Percentiles rank a stretch among this genome's conserved stretches.
These are phyloP conservation scores for Pseudocohnilembus persalinus DNA, from an alignment of 169 alveolate genomes.

Conservation along the genomic window DNA sequence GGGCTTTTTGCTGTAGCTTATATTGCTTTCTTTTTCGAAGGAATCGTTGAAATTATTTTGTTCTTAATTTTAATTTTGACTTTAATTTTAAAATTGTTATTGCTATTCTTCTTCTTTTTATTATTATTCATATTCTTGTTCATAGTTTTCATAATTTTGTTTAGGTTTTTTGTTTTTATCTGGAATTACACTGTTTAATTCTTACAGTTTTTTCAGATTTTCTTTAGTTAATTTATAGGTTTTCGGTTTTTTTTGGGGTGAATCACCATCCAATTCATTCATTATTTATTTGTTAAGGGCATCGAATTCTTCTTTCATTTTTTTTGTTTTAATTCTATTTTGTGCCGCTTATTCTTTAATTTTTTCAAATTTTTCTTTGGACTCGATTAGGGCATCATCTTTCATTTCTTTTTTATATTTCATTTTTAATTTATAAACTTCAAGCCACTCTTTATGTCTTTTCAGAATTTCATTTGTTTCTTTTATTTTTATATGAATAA, in stretches of 20 bases:
- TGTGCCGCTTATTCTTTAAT: slow-evolving; percentile 41
- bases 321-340: slow-evolving; percentile 36
- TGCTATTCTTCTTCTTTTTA: slow-evolving; percentile 12
- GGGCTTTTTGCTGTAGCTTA: not conserved
- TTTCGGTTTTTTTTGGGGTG: not conserved
- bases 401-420: slow-evolving; percentile 35
- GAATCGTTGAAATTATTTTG: too few species aligned
- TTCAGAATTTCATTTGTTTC: slow-evolving; percentile 29
- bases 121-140: not conserved
- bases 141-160: not conserved
- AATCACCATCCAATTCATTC: slow-evolving; percentile 24
- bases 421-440: slow-evolving; percentile 35
- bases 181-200: not conserved
- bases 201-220: slow-evolving; percentile 33
- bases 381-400: slow-evolving; percentile 24
- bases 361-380: slow-evolving; percentile 34
- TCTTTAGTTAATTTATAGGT: slow-evolving; percentile 22
- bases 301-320: slow-evolving; percentile 45
- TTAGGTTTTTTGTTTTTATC: too few species aligned
- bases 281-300: slow-evolving; percentile 34
- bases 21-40: slow-evolving; percentile 6
- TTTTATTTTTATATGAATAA: too few species aligned
- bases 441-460: slow-evolving; percentile 47
- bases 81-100: too few species aligned
- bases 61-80: not conserved